phyloP scores from a whole-genome alignment of 2,329 filamentous ascomycete genomes.

The Aspergillus fijiensis region DNA sequence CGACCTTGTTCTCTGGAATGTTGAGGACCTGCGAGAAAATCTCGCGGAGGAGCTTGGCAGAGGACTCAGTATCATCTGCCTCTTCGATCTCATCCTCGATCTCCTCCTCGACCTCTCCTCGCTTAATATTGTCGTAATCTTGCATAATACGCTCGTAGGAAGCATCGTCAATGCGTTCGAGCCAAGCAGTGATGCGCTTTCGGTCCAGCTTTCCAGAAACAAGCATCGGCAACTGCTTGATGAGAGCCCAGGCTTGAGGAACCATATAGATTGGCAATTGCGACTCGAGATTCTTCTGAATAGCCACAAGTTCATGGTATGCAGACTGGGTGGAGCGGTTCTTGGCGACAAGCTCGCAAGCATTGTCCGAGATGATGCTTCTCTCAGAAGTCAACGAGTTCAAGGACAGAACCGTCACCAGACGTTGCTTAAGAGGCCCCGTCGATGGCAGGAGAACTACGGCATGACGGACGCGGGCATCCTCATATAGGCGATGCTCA shows the following conservation, averaged over 20 bases:
- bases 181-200: conserved; percentile 44
- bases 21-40: conserved; percentile 41
- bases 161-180: conserved; percentile 43
- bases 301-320: conserved; percentile 30
- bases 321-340: conserved; percentile 23
- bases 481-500: conserved; percentile 37
- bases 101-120: conserved; percentile 19
- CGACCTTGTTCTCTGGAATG: conserved; percentile 34
- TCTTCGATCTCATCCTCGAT: conserved; percentile 11
- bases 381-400: conserved; percentile 25
- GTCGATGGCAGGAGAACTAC: conserved; percentile 46
- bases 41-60: conserved; percentile 26
- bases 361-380: conserved; percentile 30
- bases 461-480: conserved; percentile 37
- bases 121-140: conserved; percentile 32
- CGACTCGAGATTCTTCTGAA: conserved; percentile 40
- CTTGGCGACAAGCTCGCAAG: conserved; percentile 34
- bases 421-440: conserved; percentile 45
- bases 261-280: conserved; percentile 50
- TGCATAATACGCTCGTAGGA: conserved; percentile 43
- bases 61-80: conserved; percentile 17
- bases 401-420: conserved; percentile 47
- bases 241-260: conserved; percentile 42
- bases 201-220: conserved; percentile 41
- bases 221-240: conserved; percentile 43